These are phyloP conservation scores for Plasmodium relictum DNA, from an alignment of 169 alveolate genomes.

Conservation along the genomic window DNA sequence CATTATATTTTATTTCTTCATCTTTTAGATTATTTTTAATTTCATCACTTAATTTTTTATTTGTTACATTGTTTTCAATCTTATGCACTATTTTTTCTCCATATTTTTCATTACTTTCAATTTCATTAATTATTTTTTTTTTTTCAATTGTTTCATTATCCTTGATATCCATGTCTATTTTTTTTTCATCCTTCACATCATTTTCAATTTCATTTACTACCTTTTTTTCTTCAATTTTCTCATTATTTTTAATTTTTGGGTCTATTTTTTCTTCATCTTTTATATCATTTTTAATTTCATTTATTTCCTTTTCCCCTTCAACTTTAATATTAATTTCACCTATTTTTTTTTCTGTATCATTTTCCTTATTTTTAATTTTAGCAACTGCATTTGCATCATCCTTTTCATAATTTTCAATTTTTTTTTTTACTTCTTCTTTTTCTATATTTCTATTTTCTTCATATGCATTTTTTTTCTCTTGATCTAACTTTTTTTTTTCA, in stretches of 20 bases:
- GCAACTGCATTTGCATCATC: slow-evolving; percentile 15
- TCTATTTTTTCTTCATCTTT: not conserved
- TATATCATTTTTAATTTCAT: not conserved
- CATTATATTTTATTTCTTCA: not conserved
- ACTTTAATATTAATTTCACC: not conserved
- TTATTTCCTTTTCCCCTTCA: not conserved
- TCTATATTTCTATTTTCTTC: not conserved
- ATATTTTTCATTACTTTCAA: no score
- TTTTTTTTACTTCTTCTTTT: slow-evolving; percentile 1
- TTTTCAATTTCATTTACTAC: not conserved
- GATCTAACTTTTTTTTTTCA: not conserved
- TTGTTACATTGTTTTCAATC: no score
- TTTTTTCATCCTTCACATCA: not conserved
- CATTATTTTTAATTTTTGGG: not conserved
- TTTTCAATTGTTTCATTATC: not conserved
- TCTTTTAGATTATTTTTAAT: no score
- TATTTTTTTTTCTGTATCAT: not conserved
- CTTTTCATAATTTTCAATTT: slow-evolving; percentile 2
- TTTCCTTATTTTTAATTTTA: not conserved
- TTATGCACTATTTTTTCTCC: no score
- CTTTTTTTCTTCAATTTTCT: not conserved
- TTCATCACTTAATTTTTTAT: no score
- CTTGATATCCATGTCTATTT: not conserved
- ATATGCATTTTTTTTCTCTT: not conserved
- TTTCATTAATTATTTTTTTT: no score